These are phyloP conservation scores for Monosporascus sp. DNA, from an alignment of 2,329 filamentous ascomycete genomes.

Conservation along the genomic window DNA sequence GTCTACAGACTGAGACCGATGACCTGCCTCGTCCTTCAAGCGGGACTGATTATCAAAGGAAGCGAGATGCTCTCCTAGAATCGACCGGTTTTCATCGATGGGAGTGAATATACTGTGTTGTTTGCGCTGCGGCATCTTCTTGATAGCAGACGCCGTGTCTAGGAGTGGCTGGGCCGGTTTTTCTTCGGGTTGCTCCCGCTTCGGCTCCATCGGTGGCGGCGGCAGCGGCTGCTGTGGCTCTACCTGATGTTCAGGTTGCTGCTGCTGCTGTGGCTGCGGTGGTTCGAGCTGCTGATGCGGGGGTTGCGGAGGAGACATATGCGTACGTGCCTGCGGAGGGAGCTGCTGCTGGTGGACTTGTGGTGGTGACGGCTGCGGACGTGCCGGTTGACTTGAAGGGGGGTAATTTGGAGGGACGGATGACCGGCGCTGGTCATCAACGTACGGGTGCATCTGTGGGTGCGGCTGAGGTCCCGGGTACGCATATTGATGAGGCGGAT, in stretches of 20 bases:
- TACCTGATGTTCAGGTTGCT: constrained; percentile 35
- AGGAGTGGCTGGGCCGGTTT: constrained; percentile 41
- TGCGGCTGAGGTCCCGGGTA: constrained; percentile 34
- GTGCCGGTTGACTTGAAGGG: constrained; percentile 50
- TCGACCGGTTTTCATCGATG: constrained; percentile 87
- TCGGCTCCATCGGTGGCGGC: constrained; percentile 47
- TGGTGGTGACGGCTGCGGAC: constrained; percentile 55
- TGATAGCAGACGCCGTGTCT: constrained; percentile 49
- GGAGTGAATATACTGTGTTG: constrained; percentile 95
- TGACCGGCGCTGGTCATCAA: constrained; percentile 70
- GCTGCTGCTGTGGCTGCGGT: constrained; percentile 43
- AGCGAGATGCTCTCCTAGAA: constrained; percentile 78
- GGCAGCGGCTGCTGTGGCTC: constrained; percentile 35
- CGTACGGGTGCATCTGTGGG: constrained; percentile 61
- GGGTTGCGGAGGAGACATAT: constrained; percentile 50
- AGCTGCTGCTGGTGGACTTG: constrained; percentile 51
- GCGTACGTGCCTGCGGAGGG: constrained; percentile 42
- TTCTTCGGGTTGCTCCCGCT: constrained; percentile 43
- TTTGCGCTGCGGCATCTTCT: constrained; percentile 68
- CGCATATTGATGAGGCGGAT: constrained; percentile 28
- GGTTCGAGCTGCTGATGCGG: constrained; percentile 36
- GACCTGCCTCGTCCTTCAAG: constrained; percentile 33
- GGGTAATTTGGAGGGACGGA: constrained; percentile 66
- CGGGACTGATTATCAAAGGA: constrained; percentile 56
- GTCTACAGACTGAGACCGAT: constrained; percentile 62